Evolutionary conservation across 495 filamentous ascomycete species (phyloP), one percentile per base, ranked within the genome.

Genomic region (Hypoxylon crocopeplum): DNA sequence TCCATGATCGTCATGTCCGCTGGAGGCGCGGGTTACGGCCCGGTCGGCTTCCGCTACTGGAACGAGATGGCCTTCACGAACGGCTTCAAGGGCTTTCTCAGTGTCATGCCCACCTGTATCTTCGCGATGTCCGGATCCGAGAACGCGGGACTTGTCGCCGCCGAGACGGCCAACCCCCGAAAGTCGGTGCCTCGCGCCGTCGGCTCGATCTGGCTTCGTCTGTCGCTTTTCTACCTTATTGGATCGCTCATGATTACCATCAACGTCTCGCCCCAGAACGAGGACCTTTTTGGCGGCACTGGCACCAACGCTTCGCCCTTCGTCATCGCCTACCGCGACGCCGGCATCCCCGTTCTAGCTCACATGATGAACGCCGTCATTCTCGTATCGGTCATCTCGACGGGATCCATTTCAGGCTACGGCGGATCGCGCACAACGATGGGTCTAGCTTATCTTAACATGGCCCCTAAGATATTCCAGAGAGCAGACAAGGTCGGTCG

Each of bases 291-390:
- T 11, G 68, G 70, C 7, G 40, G 75, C 76, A 12, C 70, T 72
- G 49, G 65, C 64, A 39, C 77, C 62, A 79, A 82, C 40, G 82
- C 78, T 47, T 88, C 86, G 1, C 86, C 86, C 0, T 86, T 88
- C 53, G 86, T 88, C 8, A 77, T 88, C 17, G 81, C 86, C 11
- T 80, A 88, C 30, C 62, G 73, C 20, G 67, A 79, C 12, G 86
- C 86, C 0, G 79, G 80, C 47, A 81, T 88, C 59, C 74, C 75
- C 5, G 83, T 77, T 11, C 74, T 88, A 8, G 85, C 85, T 0
- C 84, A 83, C 24, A 77, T 88, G 32, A 83, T 88, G 69, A 88
- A 87, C 54, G 82, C 77, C 19, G 77, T 87, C 22, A 84, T 88
- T 62, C 82, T 83, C 7, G 75, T 86, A 19, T 52, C 77, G 76